phyloP scores from a whole-genome alignment of 139 green algal species.

The Edaphochlamys debaryana region DNA sequence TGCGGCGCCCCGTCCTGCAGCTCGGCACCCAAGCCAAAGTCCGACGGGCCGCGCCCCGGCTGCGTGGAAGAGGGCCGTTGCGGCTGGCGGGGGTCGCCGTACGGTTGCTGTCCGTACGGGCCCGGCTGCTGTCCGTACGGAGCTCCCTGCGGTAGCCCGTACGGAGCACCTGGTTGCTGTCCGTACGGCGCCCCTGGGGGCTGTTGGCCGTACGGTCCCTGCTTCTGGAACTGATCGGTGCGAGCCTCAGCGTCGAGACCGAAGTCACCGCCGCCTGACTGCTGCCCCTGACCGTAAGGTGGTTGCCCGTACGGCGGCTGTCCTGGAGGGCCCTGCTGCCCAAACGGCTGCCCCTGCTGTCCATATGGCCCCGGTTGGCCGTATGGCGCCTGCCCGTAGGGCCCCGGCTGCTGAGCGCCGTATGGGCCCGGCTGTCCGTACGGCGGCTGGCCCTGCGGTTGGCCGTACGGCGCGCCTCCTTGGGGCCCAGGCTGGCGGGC shows the following conservation, averaged over 20 bases:
- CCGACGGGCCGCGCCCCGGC: background rate
- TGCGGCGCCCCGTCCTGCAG: background rate
- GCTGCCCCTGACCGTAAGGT: conserved; percentile 1
- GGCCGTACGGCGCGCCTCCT: background rate
- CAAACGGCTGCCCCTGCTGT: background rate
- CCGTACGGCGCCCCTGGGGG: too few relatives aligned
- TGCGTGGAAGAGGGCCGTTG: too few relatives aligned
- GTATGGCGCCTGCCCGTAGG: background rate
- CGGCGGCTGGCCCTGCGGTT: background rate
- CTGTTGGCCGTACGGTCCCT: background rate
- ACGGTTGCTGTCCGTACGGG: too few relatives aligned
- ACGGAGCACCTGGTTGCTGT: too few relatives aligned
- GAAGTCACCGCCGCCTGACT: background rate
- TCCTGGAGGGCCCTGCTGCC: too few relatives aligned
- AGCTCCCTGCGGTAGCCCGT: too few relatives aligned
- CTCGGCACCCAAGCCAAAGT: conserved; percentile 16
- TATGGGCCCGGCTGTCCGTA: background rate
- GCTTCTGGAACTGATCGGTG: background rate
- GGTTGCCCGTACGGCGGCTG: conserved; percentile 1
- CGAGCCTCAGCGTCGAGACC: background rate
- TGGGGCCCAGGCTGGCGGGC: background rate
- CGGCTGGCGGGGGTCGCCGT: too few relatives aligned
- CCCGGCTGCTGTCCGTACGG: too few relatives aligned
- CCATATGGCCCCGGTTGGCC: background rate
- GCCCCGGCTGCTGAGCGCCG: background rate